Evolutionary conservation across 2,329 filamentous ascomycete species (phyloP), one percentile per base, ranked within the genome.

Genomic region (Penicillium occitanis): DNA sequence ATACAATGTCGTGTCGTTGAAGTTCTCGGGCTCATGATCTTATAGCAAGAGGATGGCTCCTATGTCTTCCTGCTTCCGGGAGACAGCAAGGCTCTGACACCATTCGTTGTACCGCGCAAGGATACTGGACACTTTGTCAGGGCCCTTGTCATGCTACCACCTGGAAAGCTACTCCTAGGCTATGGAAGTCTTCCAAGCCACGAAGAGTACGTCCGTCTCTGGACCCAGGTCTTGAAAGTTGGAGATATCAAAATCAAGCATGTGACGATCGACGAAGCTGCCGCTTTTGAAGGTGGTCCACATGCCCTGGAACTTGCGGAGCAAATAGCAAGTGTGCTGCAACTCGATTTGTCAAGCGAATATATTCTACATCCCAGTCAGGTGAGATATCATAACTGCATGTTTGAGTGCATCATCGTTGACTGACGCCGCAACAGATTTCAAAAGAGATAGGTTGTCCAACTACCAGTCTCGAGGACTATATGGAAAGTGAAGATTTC

Each of bases 401-500:
- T 37, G 11, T 37, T 37, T 37, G 13, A 5, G 14, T 37, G 35
- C 35, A 37, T 37, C 11, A 11, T 19, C 8, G 30, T 55, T 10
- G 51, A 35, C n/a, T 55, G n/a, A 55, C 25, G 17, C 5, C 28
- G 13, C 50, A 55, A 53, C 30, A 55, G 51, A 35, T 55, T 13
- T 30, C 51, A 11, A 55, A 55, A 55, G 51, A 55, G 10, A 55
- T 55, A 35, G 51, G 51, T 19, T 59, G 58, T n/a, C 58, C 22
- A 33, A 30, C 25, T 19, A 44, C 40, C 13, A 30, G 58, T 46
- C 35, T 60, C 13, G 58, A 60, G 37, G 58, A 60, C 2, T 60
- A 60, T 30, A 60, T 60, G 42, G 22, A 48, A 30, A 60, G 25
- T 13, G 58, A 60, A 60, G 58, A 60, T 14, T 60, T 42, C 14